Evolutionary conservation across 1,139 yeast genomes (phyloP).

Genomic region (Scheffersomyces segobiensis): DNA sequence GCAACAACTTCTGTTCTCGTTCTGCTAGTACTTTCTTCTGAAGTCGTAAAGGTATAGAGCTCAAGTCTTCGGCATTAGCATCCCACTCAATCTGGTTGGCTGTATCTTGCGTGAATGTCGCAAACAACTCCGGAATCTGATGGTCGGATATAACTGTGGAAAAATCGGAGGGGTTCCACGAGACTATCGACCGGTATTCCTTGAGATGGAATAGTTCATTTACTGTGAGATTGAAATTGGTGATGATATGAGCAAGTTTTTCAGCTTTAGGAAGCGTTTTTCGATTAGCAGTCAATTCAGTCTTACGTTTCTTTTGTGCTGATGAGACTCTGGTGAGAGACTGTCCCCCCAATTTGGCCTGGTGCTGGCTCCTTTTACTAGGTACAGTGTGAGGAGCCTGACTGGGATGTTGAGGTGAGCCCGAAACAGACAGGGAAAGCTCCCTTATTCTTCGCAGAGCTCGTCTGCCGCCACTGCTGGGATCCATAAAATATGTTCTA

Average conservation of each 20-base stretch:
- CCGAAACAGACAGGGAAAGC: neutral
- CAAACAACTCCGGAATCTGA: slow-evolving; percentile 36
- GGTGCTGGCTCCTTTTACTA: slow-evolving; percentile 1
- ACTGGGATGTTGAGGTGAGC: neutral
- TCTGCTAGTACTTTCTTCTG: slow-evolving; percentile 49
- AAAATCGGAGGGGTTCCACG: slow-evolving; percentile 58
- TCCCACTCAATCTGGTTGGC: slow-evolving; percentile 36
- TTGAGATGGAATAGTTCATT: slow-evolving; percentile 60
- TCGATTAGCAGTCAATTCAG: neutral
- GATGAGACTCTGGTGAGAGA: neutral
- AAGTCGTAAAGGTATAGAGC: slow-evolving; percentile 39
- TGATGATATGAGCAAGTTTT: slow-evolving; percentile 33
- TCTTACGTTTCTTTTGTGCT: neutral
- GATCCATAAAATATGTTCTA: neutral
- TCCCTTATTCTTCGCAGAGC: neutral
- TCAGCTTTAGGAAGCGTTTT: slow-evolving; percentile 14
- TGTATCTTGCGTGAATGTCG: slow-evolving; percentile 32
- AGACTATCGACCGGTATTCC: slow-evolving; percentile 58
- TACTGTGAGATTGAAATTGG: slow-evolving; percentile 45
- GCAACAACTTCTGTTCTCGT: slow-evolving; percentile 31
- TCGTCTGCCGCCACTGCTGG: neutral
- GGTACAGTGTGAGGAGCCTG: neutral
- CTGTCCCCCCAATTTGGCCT: slow-evolving; percentile 3
- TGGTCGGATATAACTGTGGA: slow-evolving; percentile 16
- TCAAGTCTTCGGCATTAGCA: slow-evolving; percentile 28